Conservation (phyloP, 169 alveolate species). For the Eimeria praecox region DNA sequence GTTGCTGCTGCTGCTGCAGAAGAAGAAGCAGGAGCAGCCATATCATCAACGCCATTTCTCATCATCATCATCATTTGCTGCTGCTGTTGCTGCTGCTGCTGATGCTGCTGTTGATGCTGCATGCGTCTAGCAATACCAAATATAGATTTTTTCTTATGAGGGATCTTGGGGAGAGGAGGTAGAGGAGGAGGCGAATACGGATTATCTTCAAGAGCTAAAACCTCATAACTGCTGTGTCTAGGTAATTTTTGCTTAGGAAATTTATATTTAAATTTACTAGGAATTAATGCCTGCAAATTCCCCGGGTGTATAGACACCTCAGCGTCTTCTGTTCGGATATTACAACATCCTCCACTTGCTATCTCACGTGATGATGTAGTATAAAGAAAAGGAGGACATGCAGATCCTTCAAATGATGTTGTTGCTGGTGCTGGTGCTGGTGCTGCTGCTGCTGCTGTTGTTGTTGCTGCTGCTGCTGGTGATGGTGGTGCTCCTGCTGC, state of each 20-base stretch:
- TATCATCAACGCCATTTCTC: no score
- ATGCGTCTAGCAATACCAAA: conserved; percentile 16
- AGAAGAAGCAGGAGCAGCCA: no score
- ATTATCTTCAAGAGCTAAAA: conserved; percentile 47
- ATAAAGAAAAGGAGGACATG: no score
- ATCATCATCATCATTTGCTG: no score
- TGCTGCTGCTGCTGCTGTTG: no score
- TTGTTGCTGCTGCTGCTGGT: no score
- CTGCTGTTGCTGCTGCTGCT: background rate
- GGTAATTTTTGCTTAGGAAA: conserved; percentile 31
- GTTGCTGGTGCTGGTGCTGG: no score
- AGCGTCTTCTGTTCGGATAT: no score
- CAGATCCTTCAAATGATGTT: background rate
- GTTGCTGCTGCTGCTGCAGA: background rate
- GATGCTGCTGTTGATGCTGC: background rate
- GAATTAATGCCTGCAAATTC: conserved; percentile 45
- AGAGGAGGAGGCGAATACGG: background rate
- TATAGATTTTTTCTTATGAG: conserved; percentile 49
- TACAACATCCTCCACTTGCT: no score
- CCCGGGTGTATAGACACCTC: background rate
- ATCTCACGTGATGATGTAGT: no score
- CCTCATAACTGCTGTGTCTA: conserved; percentile 74
- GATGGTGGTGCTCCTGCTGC: no score
- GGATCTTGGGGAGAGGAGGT: background rate
- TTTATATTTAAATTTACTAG: conserved; percentile 61